phyloP scores from a whole-genome alignment of 2,329 filamentous ascomycete genomes.

The Colletotrichum salicis region DNA sequence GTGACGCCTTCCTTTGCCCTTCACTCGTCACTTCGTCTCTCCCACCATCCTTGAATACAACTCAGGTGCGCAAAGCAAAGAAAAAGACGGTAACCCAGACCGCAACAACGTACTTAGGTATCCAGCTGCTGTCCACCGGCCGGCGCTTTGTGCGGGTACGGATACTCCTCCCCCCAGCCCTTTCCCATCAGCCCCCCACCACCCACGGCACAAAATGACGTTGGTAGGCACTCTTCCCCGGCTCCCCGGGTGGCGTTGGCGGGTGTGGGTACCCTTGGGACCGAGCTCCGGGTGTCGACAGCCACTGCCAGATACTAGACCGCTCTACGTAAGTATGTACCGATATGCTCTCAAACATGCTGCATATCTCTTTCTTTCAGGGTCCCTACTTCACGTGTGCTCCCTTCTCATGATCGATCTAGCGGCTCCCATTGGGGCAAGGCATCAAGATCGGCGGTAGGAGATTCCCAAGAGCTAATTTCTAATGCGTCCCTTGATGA shows the following conservation, averaged over 20 bases:
- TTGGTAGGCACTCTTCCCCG: conserved; percentile 19
- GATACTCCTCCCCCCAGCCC: background rate
- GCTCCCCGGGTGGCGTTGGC: conserved; percentile 27
- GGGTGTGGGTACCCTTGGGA: conserved; percentile 17
- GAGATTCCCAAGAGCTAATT: background rate
- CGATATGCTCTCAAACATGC: background rate
- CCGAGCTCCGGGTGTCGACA: conserved; percentile 17
- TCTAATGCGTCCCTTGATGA: background rate
- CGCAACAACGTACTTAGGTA: background rate
- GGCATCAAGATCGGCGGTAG: conserved; percentile 24
- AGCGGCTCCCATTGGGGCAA: conserved; percentile 12
- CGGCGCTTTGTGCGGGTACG: conserved; percentile 1
- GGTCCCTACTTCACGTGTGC: conserved; percentile 17
- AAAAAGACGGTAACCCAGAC: background rate
- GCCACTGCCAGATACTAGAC: background rate
- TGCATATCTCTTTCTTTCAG: background rate
- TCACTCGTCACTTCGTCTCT: background rate
- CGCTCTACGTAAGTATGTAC: background rate
- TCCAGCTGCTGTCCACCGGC: background rate
- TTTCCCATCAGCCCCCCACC: background rate
- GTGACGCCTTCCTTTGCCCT: background rate
- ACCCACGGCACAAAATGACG: conserved; percentile 23
- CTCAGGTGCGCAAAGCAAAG: background rate
- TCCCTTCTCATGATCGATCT: background rate
- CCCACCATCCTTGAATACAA: conserved; percentile 5